phyloP scores from a whole-genome alignment of 139 green algal genomes.

The Tetratostichococcus sp. region DNA sequence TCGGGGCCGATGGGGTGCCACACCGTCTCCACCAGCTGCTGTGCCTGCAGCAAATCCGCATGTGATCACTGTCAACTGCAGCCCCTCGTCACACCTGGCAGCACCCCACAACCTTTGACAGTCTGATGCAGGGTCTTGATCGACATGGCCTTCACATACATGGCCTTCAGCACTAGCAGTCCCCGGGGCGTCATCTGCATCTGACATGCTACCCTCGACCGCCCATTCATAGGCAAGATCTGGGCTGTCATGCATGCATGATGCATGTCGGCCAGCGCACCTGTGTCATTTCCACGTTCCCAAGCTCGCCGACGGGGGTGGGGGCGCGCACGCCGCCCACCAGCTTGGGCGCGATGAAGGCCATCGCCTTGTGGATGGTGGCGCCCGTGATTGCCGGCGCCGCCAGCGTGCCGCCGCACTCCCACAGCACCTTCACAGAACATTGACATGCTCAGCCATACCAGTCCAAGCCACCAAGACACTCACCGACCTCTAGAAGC shows the following conservation, averaged over 20 bases:
- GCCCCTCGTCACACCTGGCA: too few species aligned
- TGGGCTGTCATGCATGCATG: too few species aligned
- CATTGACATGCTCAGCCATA: not conserved
- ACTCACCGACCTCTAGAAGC: too few species aligned
- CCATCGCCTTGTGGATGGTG: constrained; percentile 92
- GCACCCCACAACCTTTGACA: too few species aligned
- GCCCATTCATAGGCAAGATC: too few species aligned
- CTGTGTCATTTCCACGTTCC: constrained; percentile 93
- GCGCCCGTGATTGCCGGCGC: constrained; percentile 84
- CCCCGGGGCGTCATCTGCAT: not conserved
- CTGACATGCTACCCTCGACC: too few species aligned
- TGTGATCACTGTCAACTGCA: too few species aligned
- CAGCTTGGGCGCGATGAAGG: constrained; percentile 95
- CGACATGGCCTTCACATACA: too few species aligned
- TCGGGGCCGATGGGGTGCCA: constrained; percentile 76
- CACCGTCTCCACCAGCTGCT: constrained; percentile 59
- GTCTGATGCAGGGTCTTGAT: too few species aligned
- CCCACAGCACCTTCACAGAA: constrained; percentile 79
- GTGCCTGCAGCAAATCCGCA: constrained; percentile 47
- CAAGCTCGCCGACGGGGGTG: constrained; percentile 93
- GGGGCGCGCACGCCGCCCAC: constrained; percentile 72
- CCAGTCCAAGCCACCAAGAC: too few species aligned
- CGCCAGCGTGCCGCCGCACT: constrained; percentile 93
- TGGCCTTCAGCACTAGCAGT: too few species aligned
- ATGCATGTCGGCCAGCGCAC: constrained; percentile 22